Base-by-base conservation (phyloP, 306 rosid genomes). In the Quercus aquifolioides region DNA sequence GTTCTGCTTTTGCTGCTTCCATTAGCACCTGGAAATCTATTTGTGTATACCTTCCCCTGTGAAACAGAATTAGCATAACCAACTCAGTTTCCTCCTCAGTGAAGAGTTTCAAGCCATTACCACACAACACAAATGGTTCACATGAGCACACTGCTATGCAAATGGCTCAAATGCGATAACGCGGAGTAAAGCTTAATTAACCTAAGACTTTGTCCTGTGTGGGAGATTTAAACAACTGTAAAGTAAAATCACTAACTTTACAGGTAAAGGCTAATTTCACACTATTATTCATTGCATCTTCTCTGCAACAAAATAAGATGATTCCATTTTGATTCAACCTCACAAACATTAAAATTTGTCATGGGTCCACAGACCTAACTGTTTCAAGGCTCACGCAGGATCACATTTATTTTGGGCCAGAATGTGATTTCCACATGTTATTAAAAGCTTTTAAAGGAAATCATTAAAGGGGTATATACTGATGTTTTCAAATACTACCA, bases 41-140 rank as follows among this genome's bases (percentile, higher is more conserved):
- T 52, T 83, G 63, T n/a, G 77, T 88, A 83, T 92, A 95, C 89
- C 99, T 89, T 82, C 97, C 99, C 99, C 99, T 95, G 92, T 59
- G 80, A 71, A 69, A 73, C 75, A 88, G 77, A 85, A 79, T 78
- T 71, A 30, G 72, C 76, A 72, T 35, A 71, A 76, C 83, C 75
- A 84, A 52, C 70, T 80, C 77, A 69, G 28, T 6, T 52, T 49
- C 21, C 10, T 33, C 35, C 56, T 5, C 31, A 9, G 20, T 57
- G 65, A 57, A 38, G 43, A 3, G 52, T 15, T 63, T 33, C 17
- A 23, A 14, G 46, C 55, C 14, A 19, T 28, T 64, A 30, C 68
- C 20, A 63, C 41, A 28, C n/a, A 64, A 21, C 20, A 64, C 19
- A 64, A 30, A 35, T 68, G 52, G 54, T n/a, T 68, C 38, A 14